Conservation (phyloP, 2,329 filamentous ascomycete species). For the Beauveria bassiana region DNA sequence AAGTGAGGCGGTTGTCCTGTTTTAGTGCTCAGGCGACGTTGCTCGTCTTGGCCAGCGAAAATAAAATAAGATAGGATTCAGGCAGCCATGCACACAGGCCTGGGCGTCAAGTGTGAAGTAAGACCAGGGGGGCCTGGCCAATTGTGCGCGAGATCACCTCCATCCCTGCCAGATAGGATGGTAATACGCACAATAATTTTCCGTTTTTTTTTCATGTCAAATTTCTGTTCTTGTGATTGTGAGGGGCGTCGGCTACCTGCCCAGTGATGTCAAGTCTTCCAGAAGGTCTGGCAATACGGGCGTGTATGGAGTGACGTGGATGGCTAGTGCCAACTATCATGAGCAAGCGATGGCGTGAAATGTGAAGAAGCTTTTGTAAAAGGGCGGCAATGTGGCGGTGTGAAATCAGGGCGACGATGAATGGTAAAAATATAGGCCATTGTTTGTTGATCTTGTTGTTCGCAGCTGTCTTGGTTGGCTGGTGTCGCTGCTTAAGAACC, state of each 20-base stretch:
- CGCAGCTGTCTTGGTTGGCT: background rate
- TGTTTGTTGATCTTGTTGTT: constrained; percentile 6
- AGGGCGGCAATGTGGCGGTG: constrained; percentile 3
- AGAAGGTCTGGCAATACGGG: background rate
- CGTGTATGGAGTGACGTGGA: background rate
- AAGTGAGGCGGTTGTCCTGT: background rate
- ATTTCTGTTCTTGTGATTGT: background rate
- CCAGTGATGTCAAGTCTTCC: background rate
- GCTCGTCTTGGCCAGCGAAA: background rate
- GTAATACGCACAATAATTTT: background rate
- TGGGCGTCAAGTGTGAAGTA: background rate
- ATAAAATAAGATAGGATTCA: background rate
- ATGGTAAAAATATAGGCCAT: background rate
- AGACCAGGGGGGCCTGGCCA: background rate
- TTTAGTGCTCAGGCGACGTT: background rate
- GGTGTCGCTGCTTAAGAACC: background rate
- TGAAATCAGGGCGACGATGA: background rate
- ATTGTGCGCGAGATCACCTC: background rate
- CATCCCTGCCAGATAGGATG: constrained; percentile 5
- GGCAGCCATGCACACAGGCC: constrained; percentile 4
- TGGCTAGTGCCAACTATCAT: background rate
- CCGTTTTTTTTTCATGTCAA: background rate
- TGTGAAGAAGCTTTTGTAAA: background rate
- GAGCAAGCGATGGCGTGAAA: background rate
- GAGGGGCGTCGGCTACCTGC: background rate